Percentiles rank a stretch among this genome's conserved stretches.
phyloP scores from a whole-genome alignment of 306 rosid genomes.

The Elaeagnus macrophylla region DNA sequence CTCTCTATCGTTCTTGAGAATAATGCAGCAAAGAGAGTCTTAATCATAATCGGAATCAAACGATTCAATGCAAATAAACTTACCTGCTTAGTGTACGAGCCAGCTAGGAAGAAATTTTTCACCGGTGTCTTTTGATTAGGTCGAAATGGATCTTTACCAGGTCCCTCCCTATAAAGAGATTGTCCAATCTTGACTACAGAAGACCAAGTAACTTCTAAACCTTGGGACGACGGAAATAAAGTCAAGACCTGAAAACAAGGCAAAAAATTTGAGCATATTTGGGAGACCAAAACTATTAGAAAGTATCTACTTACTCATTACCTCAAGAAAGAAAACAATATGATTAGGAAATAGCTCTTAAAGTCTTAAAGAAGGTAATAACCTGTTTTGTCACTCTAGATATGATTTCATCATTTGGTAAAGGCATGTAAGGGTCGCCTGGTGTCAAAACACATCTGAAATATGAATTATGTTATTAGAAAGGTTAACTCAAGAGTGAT shows the following conservation, averaged over 20 bases:
- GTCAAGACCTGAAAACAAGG: slow-evolving; percentile 49
- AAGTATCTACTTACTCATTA: too few species aligned
- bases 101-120: slow-evolving; percentile 86
- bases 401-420: slow-evolving; percentile 77
- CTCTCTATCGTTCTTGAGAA: too few species aligned
- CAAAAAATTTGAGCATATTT: neutral
- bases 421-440: slow-evolving; percentile 99
- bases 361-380: slow-evolving; percentile 6
- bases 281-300: too few species aligned
- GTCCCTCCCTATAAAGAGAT: slow-evolving; percentile 91
- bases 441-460: slow-evolving; percentile 94
- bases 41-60: neutral
- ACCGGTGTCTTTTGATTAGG: slow-evolving; percentile 96
- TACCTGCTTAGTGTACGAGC: slow-evolving; percentile 93
- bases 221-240: slow-evolving; percentile 91
- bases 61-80: slow-evolving; percentile 6
- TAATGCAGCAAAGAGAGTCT: too few species aligned
- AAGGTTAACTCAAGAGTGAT: slow-evolving; percentile 14
- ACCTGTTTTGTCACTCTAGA: slow-evolving; percentile 89
- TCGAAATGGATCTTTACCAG: slow-evolving; percentile 94
- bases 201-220: slow-evolving; percentile 93
- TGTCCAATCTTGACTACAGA: slow-evolving; percentile 96
- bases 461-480: slow-evolving; percentile 7
- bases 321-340: neutral
- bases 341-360: neutral